Base-by-base conservation (phyloP, 106 monocot species). In the Narthecium ossifragum region DNA sequence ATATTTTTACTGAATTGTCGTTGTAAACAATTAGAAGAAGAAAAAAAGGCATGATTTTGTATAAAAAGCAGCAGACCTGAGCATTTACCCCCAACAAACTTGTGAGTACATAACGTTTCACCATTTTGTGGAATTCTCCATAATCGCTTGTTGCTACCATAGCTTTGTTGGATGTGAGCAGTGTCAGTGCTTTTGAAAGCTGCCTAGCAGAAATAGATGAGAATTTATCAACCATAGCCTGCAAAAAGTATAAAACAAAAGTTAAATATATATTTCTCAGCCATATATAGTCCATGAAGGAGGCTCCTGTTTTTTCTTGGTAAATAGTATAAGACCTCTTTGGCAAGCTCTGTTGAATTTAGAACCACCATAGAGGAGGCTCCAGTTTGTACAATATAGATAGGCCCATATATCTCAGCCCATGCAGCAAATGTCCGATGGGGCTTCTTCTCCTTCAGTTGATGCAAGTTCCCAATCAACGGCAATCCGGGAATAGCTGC, bases 91-190 rank as follows among this genome's bases (percentile, higher is more conserved):
- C 84, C 66, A 98, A 67, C 47, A 85, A 18, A 31, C 81, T 76
- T 8, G 76, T 37, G 40, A 91, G 63, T 26, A 91, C 37, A 46
- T 74, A 78, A 6, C 87, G 80, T 64, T 98, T 98, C 30, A 75
- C 84, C 81, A 59, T 77, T 61, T 78, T 91, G 67, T 98, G 91
- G 57, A 81, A 98, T 6, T 91, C 73, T 8, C 70, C 79, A 46
- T 98, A 91, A 61, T 98, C 96, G 51, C 87, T 84, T 45, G 68
- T 91, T 36, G 96, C 96, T 38, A 91, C 91, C 73, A 98, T 59
- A 8, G 80, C 55, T 68, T 98, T 98, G 57, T 91, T 74, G 34
- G 61, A 62, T 24, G 96, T 91, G 23, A 98, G 90, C 53, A 81
- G 12, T 22, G 63, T 70, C 59, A 98, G 60, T 34, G 96, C 83